phyloP scores from a whole-genome alignment of 202 grass and related monocot genomes.

The Schoenoplectus tabernaemontani region DNA sequence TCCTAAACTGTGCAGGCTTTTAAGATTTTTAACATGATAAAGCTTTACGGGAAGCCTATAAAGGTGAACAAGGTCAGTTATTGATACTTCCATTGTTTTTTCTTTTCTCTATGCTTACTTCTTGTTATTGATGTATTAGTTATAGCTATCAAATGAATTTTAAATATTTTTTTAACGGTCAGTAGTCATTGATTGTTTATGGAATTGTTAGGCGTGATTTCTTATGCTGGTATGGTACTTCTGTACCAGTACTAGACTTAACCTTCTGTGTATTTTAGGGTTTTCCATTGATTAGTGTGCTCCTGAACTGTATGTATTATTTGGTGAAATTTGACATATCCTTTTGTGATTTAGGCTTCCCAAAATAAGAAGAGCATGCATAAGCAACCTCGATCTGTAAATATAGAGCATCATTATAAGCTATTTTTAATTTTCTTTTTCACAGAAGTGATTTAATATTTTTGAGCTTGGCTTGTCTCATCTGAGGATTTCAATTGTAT shows the following conservation, averaged over 20 bases:
- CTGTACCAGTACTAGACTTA: neutral
- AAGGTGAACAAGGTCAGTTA: conserved; percentile 81
- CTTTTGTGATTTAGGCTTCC: conserved; percentile 63
- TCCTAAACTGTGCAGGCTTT: conserved; percentile 46
- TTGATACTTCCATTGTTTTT: neutral
- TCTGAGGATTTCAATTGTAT: conserved; percentile 23
- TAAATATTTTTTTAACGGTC: neutral
- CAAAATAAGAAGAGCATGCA: conserved; percentile 98
- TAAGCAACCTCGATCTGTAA: conserved; percentile 97
- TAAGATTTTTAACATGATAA: conserved; percentile 99
- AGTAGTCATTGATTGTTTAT: neutral
- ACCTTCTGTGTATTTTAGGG: neutral
- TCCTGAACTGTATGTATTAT: conserved; percentile 10
- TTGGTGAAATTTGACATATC: conserved; percentile 8
- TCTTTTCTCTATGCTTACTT: neutral
- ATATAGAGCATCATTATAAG: conserved; percentile 21
- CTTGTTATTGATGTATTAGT: neutral
- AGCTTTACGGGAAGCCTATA: conserved; percentile 96
- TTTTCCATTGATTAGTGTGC: neutral
- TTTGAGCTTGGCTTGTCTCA: conserved; percentile 7
- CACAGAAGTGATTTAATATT: neutral
- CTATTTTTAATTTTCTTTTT: conserved; percentile 16
- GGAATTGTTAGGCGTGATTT: neutral
- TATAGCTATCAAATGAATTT: neutral
- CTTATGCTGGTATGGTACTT: neutral